Percentiles rank a stretch among this genome's conserved stretches.
Conservation (phyloP, 208 protist genomes). For the Wallacemonas sp. region DNA sequence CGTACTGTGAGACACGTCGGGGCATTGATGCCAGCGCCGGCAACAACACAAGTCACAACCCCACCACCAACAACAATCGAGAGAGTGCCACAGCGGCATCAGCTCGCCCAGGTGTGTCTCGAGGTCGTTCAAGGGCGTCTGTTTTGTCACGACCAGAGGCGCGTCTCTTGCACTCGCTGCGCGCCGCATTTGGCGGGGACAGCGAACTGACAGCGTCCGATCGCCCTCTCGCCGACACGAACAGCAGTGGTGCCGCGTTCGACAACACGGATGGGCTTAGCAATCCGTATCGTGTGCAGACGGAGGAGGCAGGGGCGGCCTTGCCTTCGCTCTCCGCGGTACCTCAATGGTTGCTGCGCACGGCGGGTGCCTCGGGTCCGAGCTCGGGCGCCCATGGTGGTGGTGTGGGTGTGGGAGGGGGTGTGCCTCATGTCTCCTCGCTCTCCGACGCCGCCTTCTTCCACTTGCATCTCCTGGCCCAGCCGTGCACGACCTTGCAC, state of each 20-base stretch:
- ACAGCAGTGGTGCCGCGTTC: no score
- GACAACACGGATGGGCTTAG: no score
- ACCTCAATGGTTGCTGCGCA: neutral
- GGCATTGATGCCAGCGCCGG: neutral
- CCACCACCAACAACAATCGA: no score
- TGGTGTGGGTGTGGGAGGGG: neutral
- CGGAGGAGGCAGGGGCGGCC: no score
- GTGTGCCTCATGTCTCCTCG: slow-evolving; percentile 37
- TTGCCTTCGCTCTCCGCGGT: neutral
- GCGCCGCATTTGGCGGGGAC: slow-evolving; percentile 4
- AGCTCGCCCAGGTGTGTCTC: no score
- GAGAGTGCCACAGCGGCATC: no score
- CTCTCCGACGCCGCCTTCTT: slow-evolving; percentile 61
- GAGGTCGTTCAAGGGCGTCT: no score
- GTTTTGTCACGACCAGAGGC: neutral
- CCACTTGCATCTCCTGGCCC: slow-evolving; percentile 64
- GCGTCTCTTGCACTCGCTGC: neutral
- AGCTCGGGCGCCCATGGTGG: neutral
- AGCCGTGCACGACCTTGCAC: slow-evolving; percentile 60
- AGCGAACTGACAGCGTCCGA: neutral
- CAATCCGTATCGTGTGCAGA: no score
- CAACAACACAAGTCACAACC: no score
- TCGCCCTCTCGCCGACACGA: neutral
- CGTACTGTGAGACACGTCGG: slow-evolving; percentile 22
- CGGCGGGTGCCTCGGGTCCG: neutral